Evolutionary conservation across 2,329 filamentous ascomycete genomes (phyloP).

Genomic region (Aspergillus pseudoviridinutans): DNA sequence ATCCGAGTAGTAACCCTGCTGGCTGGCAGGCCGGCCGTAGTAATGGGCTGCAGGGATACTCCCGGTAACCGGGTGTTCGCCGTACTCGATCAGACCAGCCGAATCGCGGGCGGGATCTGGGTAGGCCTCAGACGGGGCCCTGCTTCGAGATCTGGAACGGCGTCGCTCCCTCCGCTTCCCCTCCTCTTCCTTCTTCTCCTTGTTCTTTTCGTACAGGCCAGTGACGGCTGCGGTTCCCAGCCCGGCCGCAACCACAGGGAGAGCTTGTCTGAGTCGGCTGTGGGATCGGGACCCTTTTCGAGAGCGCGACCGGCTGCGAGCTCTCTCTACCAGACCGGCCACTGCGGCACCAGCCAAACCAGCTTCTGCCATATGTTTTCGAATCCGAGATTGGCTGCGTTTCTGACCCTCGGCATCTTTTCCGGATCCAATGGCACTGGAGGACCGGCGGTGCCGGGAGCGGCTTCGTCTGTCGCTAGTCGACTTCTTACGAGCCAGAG

Average conservation of each 20-base stretch:
- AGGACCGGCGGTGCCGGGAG: conserved; percentile 40
- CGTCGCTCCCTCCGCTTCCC: conserved; percentile 38
- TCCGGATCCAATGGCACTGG: conserved; percentile 25
- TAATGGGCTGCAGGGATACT: conserved; percentile 48
- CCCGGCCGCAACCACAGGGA: conserved; percentile 59
- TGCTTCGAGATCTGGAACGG: conserved; percentile 47
- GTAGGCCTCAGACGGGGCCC: conserved; percentile 38
- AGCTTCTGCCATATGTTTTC: conserved; percentile 57
- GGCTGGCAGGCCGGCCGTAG: conserved; percentile 40
- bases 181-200: conserved; percentile 56
- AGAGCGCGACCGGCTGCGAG: conserved; percentile 55
- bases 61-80: conserved; percentile 58
- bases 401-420: conserved; percentile 20
- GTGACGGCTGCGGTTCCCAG: conserved; percentile 59
- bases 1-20: conserved; percentile 37
- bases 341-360: conserved; percentile 60
- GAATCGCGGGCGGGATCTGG: conserved; percentile 40
- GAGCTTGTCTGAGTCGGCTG: conserved; percentile 53
- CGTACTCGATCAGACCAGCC: conserved; percentile 60
- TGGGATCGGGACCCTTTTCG: conserved; percentile 49
- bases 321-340: conserved; percentile 56
- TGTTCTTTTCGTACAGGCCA: conserved; percentile 60
- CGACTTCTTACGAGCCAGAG: conserved; percentile 53
- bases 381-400: conserved; percentile 47
- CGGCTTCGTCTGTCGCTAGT: conserved; percentile 47